These are phyloP conservation scores for Chrysanthemum makinoi DNA, from an alignment of 129 eudicot species.

Conservation along the genomic window DNA sequence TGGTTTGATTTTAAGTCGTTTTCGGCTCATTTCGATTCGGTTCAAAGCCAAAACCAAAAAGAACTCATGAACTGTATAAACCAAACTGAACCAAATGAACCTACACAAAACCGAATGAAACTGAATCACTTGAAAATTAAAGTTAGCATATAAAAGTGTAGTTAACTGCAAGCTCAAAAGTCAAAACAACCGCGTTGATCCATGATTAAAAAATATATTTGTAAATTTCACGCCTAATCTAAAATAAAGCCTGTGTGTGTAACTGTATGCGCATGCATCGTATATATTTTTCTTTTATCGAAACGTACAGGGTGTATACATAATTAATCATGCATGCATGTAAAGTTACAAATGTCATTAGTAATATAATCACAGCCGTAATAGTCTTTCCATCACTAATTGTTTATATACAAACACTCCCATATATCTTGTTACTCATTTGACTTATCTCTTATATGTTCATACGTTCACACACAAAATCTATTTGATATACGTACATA, in stretches of 20 bases:
- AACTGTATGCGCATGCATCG: slow-evolving; percentile 4
- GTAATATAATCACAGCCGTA: not conserved
- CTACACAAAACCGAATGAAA: too few relatives aligned
- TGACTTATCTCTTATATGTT: too few relatives aligned
- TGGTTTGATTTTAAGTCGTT: too few relatives aligned
- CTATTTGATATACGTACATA: too few relatives aligned
- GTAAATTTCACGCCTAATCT: slow-evolving; percentile 14
- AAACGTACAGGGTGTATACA: not conserved
- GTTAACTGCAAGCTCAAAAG: not conserved
- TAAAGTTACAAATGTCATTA: slow-evolving; percentile 5
- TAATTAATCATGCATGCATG: slow-evolving; percentile 2
- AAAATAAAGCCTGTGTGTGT: slow-evolving; percentile 1
- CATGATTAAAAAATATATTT: not conserved
- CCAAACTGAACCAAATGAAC: too few relatives aligned
- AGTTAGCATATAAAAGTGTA: not conserved
- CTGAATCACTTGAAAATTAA: too few relatives aligned
- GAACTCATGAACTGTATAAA: too few relatives aligned
- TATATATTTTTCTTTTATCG: not conserved
- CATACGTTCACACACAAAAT: too few relatives aligned
- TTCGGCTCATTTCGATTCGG: too few relatives aligned
- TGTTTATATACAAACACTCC: too few relatives aligned
- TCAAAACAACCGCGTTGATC: slow-evolving; percentile 12
- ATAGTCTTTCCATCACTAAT: not conserved
- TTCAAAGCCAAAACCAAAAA: too few relatives aligned
- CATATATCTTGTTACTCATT: too few relatives aligned